phyloP scores from a whole-genome alignment of 441 rosid genomes.

The Syzygium malaccense region DNA sequence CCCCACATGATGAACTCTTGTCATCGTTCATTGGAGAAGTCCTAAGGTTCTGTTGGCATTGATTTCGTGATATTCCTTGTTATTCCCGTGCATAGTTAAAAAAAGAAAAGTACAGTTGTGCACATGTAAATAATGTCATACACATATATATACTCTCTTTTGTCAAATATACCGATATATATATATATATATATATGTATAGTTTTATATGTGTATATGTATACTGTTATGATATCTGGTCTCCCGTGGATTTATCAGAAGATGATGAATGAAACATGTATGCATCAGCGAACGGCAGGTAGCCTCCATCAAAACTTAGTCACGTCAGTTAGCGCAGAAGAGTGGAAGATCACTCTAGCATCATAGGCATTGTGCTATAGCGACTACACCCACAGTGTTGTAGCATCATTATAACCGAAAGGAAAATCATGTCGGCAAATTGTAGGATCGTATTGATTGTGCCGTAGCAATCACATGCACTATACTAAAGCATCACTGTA shows the following conservation, averaged over 20 bases:
- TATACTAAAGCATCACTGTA: neutral
- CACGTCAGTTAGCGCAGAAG: neutral
- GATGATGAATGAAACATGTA: neutral
- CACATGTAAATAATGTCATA: neutral
- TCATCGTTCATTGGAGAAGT: neutral
- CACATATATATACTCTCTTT: neutral
- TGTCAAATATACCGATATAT: neutral
- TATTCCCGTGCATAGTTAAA: neutral
- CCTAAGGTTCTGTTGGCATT: neutral
- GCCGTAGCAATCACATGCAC: neutral
- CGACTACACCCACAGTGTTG: neutral
- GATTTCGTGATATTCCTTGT: neutral
- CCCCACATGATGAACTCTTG: neutral
- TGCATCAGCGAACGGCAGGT: neutral
- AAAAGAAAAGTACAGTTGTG: neutral
- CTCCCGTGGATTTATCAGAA: neutral
- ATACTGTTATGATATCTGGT: neutral
- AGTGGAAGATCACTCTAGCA: neutral
- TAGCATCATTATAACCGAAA: neutral
- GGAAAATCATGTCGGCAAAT: neutral
- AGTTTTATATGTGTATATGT: no score
- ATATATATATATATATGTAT: no score
- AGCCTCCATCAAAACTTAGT: neutral
- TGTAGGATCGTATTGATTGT: neutral
- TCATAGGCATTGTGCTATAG: neutral